phyloP scores from a whole-genome alignment of 2,329 filamentous ascomycete species.

The Neurospora crassa region DNA sequence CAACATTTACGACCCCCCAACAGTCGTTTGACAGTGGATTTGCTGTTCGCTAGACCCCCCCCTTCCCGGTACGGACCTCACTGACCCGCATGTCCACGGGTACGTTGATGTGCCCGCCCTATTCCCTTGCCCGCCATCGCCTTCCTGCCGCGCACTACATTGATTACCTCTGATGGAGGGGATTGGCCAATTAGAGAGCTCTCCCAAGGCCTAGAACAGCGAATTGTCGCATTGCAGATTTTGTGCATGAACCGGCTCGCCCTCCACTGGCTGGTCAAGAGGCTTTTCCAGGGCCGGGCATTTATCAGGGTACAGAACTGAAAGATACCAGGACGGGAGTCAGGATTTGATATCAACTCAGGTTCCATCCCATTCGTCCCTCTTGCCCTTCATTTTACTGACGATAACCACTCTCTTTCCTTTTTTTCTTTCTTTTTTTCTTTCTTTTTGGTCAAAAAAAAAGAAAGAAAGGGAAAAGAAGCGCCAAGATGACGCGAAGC shows the following conservation, averaged over 20 bases:
- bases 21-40: too few relatives aligned
- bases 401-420: not conserved
- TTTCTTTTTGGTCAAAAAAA: not conserved
- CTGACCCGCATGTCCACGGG: too few relatives aligned
- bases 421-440: not conserved
- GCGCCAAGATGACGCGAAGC: not conserved
- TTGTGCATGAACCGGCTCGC: not conserved
- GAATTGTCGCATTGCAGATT: not conserved
- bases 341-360: not conserved
- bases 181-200: too few relatives aligned
- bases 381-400: not conserved
- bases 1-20: too few relatives aligned
- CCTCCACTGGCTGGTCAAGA: too few relatives aligned
- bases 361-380: not conserved
- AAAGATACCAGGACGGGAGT: not conserved
- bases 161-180: too few relatives aligned
- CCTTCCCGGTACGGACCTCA: too few relatives aligned
- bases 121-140: too few relatives aligned
- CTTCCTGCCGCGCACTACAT: too few relatives aligned
- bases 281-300: not conserved
- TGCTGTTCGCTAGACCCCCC: too few relatives aligned
- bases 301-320: too few relatives aligned
- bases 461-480: not conserved
- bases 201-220: not conserved
- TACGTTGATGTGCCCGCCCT: too few relatives aligned